phyloP scores from a whole-genome alignment of 2,329 filamentous ascomycete genomes.

The Meredithiella fracta region DNA sequence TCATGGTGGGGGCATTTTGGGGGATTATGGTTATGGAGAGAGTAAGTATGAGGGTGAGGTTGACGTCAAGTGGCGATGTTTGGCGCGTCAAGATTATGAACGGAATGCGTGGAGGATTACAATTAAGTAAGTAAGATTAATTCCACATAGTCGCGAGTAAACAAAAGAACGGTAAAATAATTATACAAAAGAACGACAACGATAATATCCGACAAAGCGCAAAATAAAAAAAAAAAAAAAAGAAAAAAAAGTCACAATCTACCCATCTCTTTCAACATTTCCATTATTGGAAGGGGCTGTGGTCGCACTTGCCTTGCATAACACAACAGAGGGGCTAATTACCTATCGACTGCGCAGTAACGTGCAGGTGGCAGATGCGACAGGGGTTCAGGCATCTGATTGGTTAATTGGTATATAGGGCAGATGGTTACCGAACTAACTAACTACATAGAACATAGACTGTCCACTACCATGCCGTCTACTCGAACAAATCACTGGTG shows the following conservation, averaged over 20 bases:
- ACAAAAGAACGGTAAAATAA: neutral
- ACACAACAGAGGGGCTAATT: neutral
- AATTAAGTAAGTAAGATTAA: conserved; percentile 1
- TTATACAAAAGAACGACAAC: conserved; percentile 6
- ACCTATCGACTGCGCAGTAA: neutral
- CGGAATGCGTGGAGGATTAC: neutral
- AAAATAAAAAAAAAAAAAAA: neutral
- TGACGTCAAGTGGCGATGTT: neutral
- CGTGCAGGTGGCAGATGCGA: neutral
- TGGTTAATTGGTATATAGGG: too few species aligned
- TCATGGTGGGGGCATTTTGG: conserved; percentile 21
- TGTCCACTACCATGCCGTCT: too few species aligned
- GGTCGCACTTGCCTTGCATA: too few species aligned
- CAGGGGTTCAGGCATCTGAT: too few species aligned
- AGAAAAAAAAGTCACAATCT: neutral
- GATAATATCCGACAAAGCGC: neutral
- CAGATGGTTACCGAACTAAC: too few species aligned
- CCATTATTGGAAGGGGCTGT: too few species aligned
- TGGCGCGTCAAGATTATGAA: conserved; percentile 9
- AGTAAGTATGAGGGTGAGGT: neutral
- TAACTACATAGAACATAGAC: too few species aligned
- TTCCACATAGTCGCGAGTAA: neutral
- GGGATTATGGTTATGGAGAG: neutral
- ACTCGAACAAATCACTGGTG: too few species aligned
- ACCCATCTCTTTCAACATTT: neutral